A percentile compares a stretch with the other conserved stretches of the same genome.
Conservation (phyloP, 1,284 basidiomycete species). For the Thecaphora thlaspeos region DNA sequence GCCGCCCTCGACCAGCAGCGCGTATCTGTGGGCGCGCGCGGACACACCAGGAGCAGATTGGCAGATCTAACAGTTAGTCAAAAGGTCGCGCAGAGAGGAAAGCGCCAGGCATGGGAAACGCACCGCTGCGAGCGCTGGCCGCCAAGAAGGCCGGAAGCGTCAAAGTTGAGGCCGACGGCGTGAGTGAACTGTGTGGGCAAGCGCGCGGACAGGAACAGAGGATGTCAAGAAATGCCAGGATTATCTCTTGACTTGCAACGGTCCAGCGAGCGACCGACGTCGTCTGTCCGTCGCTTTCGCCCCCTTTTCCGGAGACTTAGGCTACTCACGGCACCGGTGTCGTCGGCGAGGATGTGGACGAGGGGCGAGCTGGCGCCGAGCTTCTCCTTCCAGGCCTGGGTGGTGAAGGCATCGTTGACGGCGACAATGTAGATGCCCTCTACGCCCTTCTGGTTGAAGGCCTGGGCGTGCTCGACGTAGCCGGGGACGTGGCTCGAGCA, state of each 20-base stretch:
- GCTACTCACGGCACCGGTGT: constrained; percentile 37
- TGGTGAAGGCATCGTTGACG: constrained; percentile 53
- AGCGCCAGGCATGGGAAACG: too few species aligned
- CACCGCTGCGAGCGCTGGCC: constrained; percentile 41
- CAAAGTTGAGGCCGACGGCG: constrained; percentile 47
- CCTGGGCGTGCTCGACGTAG: constrained; percentile 45
- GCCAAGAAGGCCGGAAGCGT: constrained; percentile 50
- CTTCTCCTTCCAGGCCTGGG: constrained; percentile 54
- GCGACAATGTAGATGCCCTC: constrained; percentile 49
- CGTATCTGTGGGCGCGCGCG: too few species aligned
- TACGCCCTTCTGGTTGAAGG: constrained; percentile 49
- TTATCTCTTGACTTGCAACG: too few species aligned
- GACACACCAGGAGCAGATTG: too few species aligned
- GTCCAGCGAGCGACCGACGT: too few species aligned
- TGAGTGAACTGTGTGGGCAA: constrained; percentile 31
- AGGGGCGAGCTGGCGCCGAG: constrained; percentile 30
- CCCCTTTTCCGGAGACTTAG: too few species aligned
- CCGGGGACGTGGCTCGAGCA: constrained; percentile 56
- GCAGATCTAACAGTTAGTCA: too few species aligned
- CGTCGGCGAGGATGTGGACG: constrained; percentile 53
- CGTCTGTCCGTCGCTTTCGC: too few species aligned
- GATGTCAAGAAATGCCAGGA: too few species aligned
- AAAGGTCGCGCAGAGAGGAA: too few species aligned
- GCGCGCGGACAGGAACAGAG: background rate
- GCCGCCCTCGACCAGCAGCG: constrained; percentile 43